Evolutionary conservation across 176 grass and related monocot species (phyloP).

Genomic region (Typha latifolia): DNA sequence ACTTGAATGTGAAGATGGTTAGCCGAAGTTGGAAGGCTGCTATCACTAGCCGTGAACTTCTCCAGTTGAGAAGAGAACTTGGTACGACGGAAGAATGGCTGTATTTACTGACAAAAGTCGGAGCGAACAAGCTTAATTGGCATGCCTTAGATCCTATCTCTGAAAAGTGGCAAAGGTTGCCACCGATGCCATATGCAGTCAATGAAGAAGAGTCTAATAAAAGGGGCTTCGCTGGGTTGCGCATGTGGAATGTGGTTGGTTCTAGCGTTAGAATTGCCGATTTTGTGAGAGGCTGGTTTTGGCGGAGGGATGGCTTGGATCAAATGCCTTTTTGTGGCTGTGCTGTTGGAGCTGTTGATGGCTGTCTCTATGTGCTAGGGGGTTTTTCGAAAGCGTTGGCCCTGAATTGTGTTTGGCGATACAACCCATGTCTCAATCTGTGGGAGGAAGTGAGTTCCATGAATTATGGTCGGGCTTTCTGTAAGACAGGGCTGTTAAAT

Average conservation of each 20-base stretch:
- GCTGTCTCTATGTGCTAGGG: conserved; percentile 71
- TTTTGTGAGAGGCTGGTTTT: conserved; percentile 60
- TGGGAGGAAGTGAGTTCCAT: conserved; percentile 72
- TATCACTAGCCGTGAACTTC: conserved; percentile 43
- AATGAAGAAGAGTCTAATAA: conserved; percentile 42
- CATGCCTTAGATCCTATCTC: conserved; percentile 54
- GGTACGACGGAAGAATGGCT: conserved; percentile 75
- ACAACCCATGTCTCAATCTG: conserved; percentile 56
- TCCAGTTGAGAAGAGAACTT: conserved; percentile 50
- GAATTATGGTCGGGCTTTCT: conserved; percentile 73
- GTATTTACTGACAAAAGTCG: conserved; percentile 62
- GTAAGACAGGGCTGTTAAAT: conserved; percentile 60
- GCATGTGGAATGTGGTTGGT: conserved; percentile 59
- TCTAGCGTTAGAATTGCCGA: conserved; percentile 75
- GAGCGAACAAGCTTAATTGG: conserved; percentile 50
- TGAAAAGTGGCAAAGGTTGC: conserved; percentile 59
- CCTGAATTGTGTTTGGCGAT: conserved; percentile 57
- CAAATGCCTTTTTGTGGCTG: conserved; percentile 71
- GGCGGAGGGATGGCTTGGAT: conserved; percentile 27
- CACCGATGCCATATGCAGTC: conserved; percentile 52
- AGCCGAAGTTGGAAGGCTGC: conserved; percentile 50
- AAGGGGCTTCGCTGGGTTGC: conserved; percentile 26
- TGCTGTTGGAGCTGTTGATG: conserved; percentile 43
- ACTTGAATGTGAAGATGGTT: conserved; percentile 66
- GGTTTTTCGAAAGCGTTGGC: conserved; percentile 64